A percentile compares a stretch with the other conserved stretches of the same genome.
These are phyloP conservation scores for Fusarium xylarioides DNA, from an alignment of 2,329 filamentous ascomycete genomes.

Conservation along the genomic window DNA sequence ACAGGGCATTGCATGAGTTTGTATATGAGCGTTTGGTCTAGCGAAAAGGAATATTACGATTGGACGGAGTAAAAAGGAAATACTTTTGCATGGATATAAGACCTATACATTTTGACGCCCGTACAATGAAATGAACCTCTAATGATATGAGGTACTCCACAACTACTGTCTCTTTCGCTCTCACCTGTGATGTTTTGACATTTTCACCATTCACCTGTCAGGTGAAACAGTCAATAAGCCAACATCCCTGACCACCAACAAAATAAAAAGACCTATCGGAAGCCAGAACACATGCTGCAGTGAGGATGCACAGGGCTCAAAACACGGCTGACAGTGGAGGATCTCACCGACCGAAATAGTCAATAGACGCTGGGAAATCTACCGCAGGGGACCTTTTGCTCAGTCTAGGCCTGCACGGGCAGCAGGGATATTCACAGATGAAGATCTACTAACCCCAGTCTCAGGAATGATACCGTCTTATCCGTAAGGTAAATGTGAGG, in stretches of 20 bases:
- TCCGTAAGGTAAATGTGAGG: constrained; percentile 4
- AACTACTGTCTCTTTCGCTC: neutral
- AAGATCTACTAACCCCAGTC: constrained; percentile 19
- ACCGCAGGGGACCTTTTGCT: constrained; percentile 16
- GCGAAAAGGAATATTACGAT: constrained; percentile 15
- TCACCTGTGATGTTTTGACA: neutral
- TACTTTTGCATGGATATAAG: constrained; percentile 19
- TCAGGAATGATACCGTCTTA: constrained; percentile 24
- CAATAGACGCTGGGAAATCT: neutral
- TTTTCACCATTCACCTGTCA: neutral
- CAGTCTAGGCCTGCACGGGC: constrained; percentile 8
- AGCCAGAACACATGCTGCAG: neutral
- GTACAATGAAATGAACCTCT: constrained; percentile 27
- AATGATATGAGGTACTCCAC: constrained; percentile 17
- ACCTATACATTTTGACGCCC: constrained; percentile 15
- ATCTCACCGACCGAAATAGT: constrained; percentile 1
- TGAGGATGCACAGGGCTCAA: constrained; percentile 4
- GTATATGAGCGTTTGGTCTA: constrained; percentile 32
- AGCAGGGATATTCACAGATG: constrained; percentile 12
- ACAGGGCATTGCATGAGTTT: constrained; percentile 34
- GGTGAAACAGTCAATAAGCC: constrained; percentile 8
- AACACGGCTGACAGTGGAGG: constrained; percentile 6
- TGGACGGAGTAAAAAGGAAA: constrained; percentile 11
- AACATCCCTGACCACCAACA: neutral
- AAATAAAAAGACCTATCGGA: neutral